Conservation (phyloP, 2,329 filamentous ascomycete species). For the Penicillium sp. region DNA sequence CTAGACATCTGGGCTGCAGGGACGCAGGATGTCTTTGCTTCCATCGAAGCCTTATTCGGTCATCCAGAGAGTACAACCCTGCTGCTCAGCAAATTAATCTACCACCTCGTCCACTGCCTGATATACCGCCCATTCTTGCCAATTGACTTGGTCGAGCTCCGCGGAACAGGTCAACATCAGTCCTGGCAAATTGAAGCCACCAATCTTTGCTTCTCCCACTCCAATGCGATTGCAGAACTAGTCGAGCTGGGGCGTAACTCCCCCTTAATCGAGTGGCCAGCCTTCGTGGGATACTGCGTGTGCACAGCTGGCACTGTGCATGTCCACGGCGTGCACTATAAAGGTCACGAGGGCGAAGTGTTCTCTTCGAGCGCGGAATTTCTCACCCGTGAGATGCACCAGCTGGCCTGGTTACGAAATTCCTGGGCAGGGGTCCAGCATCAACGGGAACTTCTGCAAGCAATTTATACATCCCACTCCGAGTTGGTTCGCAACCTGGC, state of each 20-base stretch:
- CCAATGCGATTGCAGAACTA: constrained; percentile 83
- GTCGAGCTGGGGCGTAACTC: constrained; percentile 78
- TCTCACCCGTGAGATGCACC: constrained; percentile 76
- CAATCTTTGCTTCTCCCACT: constrained; percentile 83
- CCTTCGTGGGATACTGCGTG: constrained; percentile 84
- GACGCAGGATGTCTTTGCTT: constrained; percentile 77
- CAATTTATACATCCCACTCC: constrained; percentile 76
- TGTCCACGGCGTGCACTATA: constrained; percentile 82
- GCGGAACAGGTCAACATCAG: constrained; percentile 80
- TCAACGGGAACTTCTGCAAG: constrained; percentile 77
- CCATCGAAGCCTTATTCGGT: constrained; percentile 73
- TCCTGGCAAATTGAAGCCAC: constrained; percentile 93
- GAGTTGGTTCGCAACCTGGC: constrained; percentile 76
- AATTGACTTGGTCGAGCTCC: constrained; percentile 79
- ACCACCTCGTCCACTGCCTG: constrained; percentile 83
- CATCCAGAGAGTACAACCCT: constrained; percentile 78
- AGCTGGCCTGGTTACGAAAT: constrained; percentile 73
- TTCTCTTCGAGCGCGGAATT: constrained; percentile 72
- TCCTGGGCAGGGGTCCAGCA: constrained; percentile 79
- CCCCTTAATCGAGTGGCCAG: constrained; percentile 79
- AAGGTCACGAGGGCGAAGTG: constrained; percentile 62
- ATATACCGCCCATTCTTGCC: constrained; percentile 87
- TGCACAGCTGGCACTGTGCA: constrained; percentile 87
- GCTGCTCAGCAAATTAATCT: constrained; percentile 82
- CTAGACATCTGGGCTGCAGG: constrained; percentile 84